Evolutionary conservation across 805 yeast species (phyloP).

Genomic region (Ogataea siamensis): DNA sequence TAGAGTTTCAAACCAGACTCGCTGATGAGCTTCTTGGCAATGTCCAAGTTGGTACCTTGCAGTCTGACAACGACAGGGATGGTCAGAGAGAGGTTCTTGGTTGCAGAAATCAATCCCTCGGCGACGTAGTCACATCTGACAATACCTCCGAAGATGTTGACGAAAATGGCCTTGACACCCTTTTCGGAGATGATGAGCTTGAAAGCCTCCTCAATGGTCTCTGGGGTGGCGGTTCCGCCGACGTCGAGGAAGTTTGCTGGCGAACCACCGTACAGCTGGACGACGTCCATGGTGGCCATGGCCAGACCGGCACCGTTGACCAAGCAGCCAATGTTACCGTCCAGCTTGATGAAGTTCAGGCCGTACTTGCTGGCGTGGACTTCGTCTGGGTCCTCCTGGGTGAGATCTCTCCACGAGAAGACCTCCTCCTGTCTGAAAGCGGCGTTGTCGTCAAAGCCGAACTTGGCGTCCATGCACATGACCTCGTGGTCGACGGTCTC

Average conservation of each 20-base stretch:
- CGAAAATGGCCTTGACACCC: slow-evolving; percentile 91
- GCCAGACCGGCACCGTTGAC: slow-evolving; percentile 99
- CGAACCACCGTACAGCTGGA: slow-evolving; percentile 95
- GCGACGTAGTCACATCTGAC: slow-evolving; percentile 99
- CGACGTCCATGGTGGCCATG: slow-evolving; percentile 99
- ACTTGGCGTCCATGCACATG: slow-evolving; percentile 98
- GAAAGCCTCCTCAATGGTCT: slow-evolving; percentile 96
- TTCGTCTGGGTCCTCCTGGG: slow-evolving; percentile 98
- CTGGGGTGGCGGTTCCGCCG: slow-evolving; percentile 99
- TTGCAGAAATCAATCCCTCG: slow-evolving; percentile 92
- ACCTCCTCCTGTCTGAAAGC: slow-evolving; percentile 92
- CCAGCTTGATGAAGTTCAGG: slow-evolving; percentile 93
- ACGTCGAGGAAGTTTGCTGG: slow-evolving; percentile 99
- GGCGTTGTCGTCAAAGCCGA: slow-evolving; percentile 97
- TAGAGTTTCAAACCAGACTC: slow-evolving; percentile 91
- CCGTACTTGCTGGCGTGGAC: slow-evolving; percentile 87
- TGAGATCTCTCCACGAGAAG: slow-evolving; percentile 92
- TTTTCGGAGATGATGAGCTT: slow-evolving; percentile 86
- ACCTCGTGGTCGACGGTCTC: slow-evolving; percentile 90
- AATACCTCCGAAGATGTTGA: slow-evolving; percentile 98
- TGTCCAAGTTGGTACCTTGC: slow-evolving; percentile 94
- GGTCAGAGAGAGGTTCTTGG: slow-evolving; percentile 84
- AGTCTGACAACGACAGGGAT: slow-evolving; percentile 97
- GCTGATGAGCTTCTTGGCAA: slow-evolving; percentile 82
- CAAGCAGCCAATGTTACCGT: slow-evolving; percentile 97